These are phyloP conservation scores for Teratosphaeria pseudoeucalypti DNA, from an alignment of 2,329 filamentous ascomycete genomes.

Conservation along the genomic window DNA sequence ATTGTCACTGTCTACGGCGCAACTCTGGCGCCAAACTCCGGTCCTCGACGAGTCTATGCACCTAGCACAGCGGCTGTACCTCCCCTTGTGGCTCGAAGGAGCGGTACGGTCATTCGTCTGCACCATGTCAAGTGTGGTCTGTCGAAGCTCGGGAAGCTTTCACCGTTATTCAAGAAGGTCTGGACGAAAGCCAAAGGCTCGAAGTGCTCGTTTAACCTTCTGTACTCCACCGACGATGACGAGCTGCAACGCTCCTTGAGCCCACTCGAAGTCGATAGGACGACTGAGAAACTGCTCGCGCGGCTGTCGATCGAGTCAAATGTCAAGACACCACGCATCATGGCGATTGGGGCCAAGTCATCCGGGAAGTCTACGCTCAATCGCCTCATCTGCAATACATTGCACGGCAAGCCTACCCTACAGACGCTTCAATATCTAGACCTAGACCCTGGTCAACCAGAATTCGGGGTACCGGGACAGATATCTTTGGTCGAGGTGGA, in stretches of 20 bases:
- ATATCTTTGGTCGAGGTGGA: conserved; percentile 55
- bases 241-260: conserved; percentile 16
- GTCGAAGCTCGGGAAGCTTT: conserved; percentile 47
- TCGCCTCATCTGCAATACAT: conserved; percentile 54
- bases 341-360: conserved; percentile 61
- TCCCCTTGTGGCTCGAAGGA: conserved; percentile 43
- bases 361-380: conserved; percentile 70
- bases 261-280: conserved; percentile 19
- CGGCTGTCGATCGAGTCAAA: conserved; percentile 32
- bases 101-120: conserved; percentile 46
- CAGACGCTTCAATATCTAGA: conserved; percentile 49
- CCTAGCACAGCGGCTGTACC: conserved; percentile 61
- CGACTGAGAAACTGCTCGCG: conserved; percentile 25
- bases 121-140: conserved; percentile 42
- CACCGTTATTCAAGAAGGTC: conserved; percentile 55
- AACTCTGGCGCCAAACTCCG: conserved; percentile 37
- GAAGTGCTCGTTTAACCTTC: conserved; percentile 24
- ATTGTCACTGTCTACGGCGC: conserved; percentile 57
- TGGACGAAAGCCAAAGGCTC: conserved; percentile 44
- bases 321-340: conserved; percentile 32
- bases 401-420: conserved; percentile 41
- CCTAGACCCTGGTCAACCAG: conserved; percentile 67
- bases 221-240: conserved; percentile 19
- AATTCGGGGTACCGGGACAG: conserved; percentile 60
- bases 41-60: conserved; percentile 48